Percentiles rank a stretch among this genome's conserved stretches.
phyloP scores from a whole-genome alignment of 768 basidiomycete species.

The Cystofilobasidium ferigula region DNA sequence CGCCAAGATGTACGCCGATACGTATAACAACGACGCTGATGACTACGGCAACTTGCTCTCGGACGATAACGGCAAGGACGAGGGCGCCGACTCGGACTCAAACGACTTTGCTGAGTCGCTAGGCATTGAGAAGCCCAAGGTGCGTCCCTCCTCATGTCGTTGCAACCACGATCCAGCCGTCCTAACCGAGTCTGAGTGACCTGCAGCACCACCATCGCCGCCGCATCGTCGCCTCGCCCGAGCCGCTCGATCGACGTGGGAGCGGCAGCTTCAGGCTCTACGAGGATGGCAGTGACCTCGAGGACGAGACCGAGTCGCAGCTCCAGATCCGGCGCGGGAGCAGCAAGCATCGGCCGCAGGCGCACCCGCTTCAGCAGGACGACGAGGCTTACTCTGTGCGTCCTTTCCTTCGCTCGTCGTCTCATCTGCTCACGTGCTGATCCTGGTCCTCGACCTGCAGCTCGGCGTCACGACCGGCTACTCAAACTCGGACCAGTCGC shows the following conservation, averaged over 20 bases:
- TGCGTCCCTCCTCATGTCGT: neutral
- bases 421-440: neutral
- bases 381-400: slow-evolving; percentile 6
- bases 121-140: neutral
- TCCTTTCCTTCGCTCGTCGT: neutral
- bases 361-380: neutral
- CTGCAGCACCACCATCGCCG: neutral
- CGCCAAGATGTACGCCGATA: slow-evolving; percentile 10
- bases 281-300: neutral
- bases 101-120: slow-evolving; percentile 1
- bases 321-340: slow-evolving; percentile 1
- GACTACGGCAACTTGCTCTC: slow-evolving; percentile 3
- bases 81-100: neutral
- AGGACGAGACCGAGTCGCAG: slow-evolving; percentile 1
- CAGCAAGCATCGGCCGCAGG: neutral
- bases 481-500: neutral
- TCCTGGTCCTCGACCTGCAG: neutral
- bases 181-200: neutral
- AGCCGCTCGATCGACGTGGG: neutral
- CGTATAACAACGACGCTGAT: slow-evolving; percentile 1
- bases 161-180: neutral
- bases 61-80: neutral
- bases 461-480: slow-evolving; percentile 5
- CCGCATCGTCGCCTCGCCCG: slow-evolving; percentile 1
- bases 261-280: neutral